phyloP scores from a whole-genome alignment of 805 yeast species.

The Wickerhamiella azyma region DNA sequence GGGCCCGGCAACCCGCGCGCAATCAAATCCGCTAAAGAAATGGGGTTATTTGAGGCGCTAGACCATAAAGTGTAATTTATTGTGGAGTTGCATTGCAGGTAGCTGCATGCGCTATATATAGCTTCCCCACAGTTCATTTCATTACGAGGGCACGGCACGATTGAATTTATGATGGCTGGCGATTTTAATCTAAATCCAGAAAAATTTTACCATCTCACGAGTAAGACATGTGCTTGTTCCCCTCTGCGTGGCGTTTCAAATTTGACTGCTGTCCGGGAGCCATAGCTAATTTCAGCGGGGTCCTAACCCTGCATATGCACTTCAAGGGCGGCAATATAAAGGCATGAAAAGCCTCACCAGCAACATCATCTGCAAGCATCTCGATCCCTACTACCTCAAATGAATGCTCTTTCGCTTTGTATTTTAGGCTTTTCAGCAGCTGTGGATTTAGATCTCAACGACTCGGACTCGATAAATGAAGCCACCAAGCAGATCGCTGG shows the following conservation, averaged over 20 bases:
- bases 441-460: slow-evolving; percentile 14
- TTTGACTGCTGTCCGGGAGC: not conserved
- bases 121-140: not conserved
- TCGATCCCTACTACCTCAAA: not conserved
- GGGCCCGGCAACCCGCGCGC: slow-evolving; percentile 7
- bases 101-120: not conserved
- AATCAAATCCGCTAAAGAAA: slow-evolving; percentile 1
- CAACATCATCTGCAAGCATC: not conserved
- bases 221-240: no score
- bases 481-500: slow-evolving; percentile 46
- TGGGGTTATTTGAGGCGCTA: not conserved
- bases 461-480: slow-evolving; percentile 19
- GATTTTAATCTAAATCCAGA: no score
- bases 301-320: not conserved
- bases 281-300: not conserved
- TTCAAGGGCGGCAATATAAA: not conserved
- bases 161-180: no score
- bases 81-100: not conserved
- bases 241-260: no score
- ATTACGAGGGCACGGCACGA: no score
- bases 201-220: no score
- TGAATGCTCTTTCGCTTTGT: not conserved
- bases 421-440: slow-evolving; percentile 3
- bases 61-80: not conserved
- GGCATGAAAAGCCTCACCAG: not conserved